Evolutionary conservation across 148 eudicot species (phyloP), one percentile per base, ranked within the genome.

Genomic region (Drosera capensis): DNA sequence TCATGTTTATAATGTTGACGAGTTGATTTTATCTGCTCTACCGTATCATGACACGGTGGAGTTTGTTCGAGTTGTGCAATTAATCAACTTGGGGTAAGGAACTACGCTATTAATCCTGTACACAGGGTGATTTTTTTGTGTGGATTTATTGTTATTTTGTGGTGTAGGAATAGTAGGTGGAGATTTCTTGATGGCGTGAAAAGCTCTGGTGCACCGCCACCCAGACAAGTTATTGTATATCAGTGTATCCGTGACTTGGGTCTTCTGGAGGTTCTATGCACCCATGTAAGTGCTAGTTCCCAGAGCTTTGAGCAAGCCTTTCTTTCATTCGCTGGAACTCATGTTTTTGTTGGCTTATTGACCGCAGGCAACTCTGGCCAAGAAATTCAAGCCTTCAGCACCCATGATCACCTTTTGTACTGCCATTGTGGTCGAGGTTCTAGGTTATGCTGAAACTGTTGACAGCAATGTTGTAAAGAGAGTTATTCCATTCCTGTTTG

Each of bases 31-130:
- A 38, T 90, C 82, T 65, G 70, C 85, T 15, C 59, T 90, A 53
- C 97, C 97, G 9, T 84, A 78, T 57, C 97, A 90, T 45, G 95
- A 78, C 29, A 84, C 97, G 20, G 82, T 73, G 59, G 71, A 63
- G 18, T 90, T 90, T 71, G 97, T 90, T 29, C 77, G 80, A 40
- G 65, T 84, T 8, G 78, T 84, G 65, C 97, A 78, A 53, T 58
- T 90, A 51, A 63, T 90, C 25, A 67, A 78, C 41, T 57, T 72
- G 20, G 84, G 82, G 86, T 75, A 68, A 59, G 64, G 28, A 31
- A 41, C 8, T 11, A 38, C 25, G n/a, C 37, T 8, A 5, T 24
- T 29, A 5, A 40, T 15, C 16, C 18, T n/a, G 14, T 50, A 18
- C 23, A 15, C 12, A 34, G 39, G 2, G 29, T 20, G 24, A n/a